Evolutionary conservation across 768 basidiomycete species (phyloP), one percentile per base, ranked within the genome.

Genomic region (Phylloporus sp.): DNA sequence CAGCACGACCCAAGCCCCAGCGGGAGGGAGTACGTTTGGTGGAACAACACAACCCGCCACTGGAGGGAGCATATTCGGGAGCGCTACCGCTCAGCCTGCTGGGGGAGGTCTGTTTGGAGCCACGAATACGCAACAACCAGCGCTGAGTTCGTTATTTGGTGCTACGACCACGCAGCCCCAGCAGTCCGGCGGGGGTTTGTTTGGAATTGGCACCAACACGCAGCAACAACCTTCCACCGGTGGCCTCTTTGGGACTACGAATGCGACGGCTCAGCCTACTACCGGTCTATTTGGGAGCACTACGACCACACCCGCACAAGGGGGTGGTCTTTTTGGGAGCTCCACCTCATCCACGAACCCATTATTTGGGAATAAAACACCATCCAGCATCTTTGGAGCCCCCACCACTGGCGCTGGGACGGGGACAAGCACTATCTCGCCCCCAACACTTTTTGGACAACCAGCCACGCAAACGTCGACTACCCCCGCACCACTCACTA

Each of bases 291-390:
- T 70, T 52, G 61, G 68, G 13, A 48, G 33, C 38, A 55, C 57
- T 6, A 34, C 48, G 14, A 46, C 45, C 21, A 20, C 52, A 27
- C 62, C 57, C 22, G 48, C 44, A 8, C 52, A 55, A 38, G 51
- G 43, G n/a, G 50, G 52, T 1, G 58, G 65, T 26, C 36, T 56
- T 5, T 69, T 67, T 49, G 67, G 67, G 14, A 41, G n/a, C 33
- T 46, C 62, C 3, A 51, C 48, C 28, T 37, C 63, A 32, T 55
- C 58, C 26, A 55, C 58, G 32, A 61, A 67, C 40, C 59, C 67
- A 31, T 48, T 71, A 23, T 74, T 75, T 37, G 71, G 69, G 13
- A 66, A 63, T 42, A 64, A 61, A 43, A 56, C 56, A 15, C 61
- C 66, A 7, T 53, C 59, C n/a, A 60, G 55, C 26, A 37, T 62